Evolutionary conservation across 176 grass and related monocot species (phyloP).

Genomic region (Tillandsia leiboldiana): DNA sequence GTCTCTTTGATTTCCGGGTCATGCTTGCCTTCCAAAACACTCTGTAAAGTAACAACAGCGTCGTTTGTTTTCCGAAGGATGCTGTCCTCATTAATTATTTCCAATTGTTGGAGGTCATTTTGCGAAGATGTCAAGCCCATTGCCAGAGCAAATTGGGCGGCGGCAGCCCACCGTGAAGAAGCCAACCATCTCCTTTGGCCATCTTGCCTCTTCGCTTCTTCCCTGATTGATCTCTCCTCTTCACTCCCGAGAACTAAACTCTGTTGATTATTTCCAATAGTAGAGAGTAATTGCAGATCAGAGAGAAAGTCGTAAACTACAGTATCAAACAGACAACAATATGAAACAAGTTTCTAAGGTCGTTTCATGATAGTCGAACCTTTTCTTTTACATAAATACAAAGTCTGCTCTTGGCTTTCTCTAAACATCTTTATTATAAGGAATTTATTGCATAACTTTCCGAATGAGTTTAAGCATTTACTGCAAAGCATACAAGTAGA

Average conservation of each 20-base stretch:
- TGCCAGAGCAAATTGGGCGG: constrained; percentile 68
- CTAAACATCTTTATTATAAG: too few species aligned
- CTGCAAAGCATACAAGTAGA: too few species aligned
- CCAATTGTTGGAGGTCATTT: constrained; percentile 64
- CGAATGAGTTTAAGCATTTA: too few species aligned
- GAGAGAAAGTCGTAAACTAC: background rate
- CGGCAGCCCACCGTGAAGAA: constrained; percentile 82
- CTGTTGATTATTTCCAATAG: constrained; percentile 36
- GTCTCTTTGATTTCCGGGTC: constrained; percentile 71
- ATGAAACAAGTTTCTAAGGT: background rate
- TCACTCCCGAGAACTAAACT: constrained; percentile 54
- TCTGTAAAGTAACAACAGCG: constrained; percentile 87
- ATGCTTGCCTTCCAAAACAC: constrained; percentile 77
- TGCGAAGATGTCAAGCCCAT: constrained; percentile 72
- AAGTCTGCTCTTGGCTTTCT: too few species aligned
- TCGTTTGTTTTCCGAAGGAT: constrained; percentile 89
- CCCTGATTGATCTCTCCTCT: constrained; percentile 48
- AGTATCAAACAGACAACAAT: constrained; percentile 2
- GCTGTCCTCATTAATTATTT: constrained; percentile 48
- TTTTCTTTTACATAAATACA: too few species aligned
- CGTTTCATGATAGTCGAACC: too few species aligned
- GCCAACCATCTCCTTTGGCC: constrained; percentile 74
- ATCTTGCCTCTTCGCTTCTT: constrained; percentile 64
- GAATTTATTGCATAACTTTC: too few species aligned
- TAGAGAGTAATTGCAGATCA: constrained; percentile 6